Evolutionary conservation across 305 asterid species (phyloP), one percentile per base, ranked within the genome.

Genomic region (Salvia sclarea): DNA sequence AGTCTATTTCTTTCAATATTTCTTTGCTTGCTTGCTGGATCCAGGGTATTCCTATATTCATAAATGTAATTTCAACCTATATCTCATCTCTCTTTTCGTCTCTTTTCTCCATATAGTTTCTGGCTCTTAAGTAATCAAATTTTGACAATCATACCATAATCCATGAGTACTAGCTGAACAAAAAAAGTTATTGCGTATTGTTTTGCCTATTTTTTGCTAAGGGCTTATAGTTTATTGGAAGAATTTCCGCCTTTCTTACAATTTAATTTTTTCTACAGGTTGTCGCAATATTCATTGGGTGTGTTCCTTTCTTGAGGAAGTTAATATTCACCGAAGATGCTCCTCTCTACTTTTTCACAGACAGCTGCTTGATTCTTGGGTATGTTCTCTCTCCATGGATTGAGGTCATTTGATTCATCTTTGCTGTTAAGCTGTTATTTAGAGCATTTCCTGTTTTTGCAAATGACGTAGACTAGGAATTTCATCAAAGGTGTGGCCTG

Each of bases 301-400:
- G 98, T 49, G 84, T 91, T 62, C 98, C 99, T 54, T 76, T 80
- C 80, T 70, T 95, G 81, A 95, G 84, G 90, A 82, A 81, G 58
- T 66, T 85, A 80, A 71, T 95, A 80, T 85, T 95, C 78, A 89
- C 99, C 50, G 14, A 88, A 59, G 96, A 95, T 79, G 97, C 97
- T 79, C 98, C 99, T 31, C 78, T 95, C 60, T 95, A 91, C 88
- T 95, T 95, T 83, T 91, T 95, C 68, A 86, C 99, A 0, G 99
- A 95, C 84, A 95, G 99, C 86, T 95, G 97, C 77, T 28, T 91
- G 87, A 95, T 95, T 81, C 99, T 95, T 62, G 99, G 99, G 99
- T 94, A 91, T 69, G 83, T 66, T 74, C 44, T 60, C 72, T 75
- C 76, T 47, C 78, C 55, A 63, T 70, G 13, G 61, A 40, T 31